Conservation (phyloP, 139 green algal genomes). For the Picochlorum sp. region DNA sequence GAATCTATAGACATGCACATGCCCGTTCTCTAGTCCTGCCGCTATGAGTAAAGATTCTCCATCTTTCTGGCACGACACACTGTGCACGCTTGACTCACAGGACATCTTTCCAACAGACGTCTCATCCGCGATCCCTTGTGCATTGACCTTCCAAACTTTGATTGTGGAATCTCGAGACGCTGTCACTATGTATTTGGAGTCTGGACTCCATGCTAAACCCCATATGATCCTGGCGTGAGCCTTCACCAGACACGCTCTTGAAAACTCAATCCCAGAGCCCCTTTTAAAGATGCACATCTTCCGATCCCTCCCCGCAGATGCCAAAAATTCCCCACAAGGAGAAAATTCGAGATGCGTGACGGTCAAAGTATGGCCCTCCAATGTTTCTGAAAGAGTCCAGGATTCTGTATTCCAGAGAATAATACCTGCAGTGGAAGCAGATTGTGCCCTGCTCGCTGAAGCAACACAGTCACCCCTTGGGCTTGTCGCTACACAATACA, state of each 20-base stretch:
- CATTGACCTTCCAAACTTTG: constrained; percentile 49
- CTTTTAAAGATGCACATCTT: constrained; percentile 29
- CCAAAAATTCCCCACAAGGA: constrained; percentile 39
- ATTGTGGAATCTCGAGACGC: constrained; percentile 61
- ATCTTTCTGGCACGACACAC: constrained; percentile 17
- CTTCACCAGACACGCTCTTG: constrained; percentile 17
- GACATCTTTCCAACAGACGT: background rate
- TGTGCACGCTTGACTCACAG: constrained; percentile 32
- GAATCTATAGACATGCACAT: background rate
- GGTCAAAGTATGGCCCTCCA: constrained; percentile 77
- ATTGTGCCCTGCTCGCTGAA: constrained; percentile 68
- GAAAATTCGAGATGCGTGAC: constrained; percentile 88
- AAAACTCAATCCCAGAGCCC: constrained; percentile 3
- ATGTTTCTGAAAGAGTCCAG: constrained; percentile 35
- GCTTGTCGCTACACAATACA: constrained; percentile 60
- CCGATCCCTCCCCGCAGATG: constrained; percentile 59
- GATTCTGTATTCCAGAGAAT: constrained; percentile 62
- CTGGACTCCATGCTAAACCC: constrained; percentile 56
- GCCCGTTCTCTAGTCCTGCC: constrained; percentile 61
- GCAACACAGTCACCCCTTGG: constrained; percentile 51
- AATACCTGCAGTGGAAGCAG: constrained; percentile 34
- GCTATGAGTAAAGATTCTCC: constrained; percentile 24
- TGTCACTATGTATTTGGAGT: constrained; percentile 55
- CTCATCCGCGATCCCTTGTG: background rate
- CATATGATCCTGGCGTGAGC: constrained; percentile 76